Evolutionary conservation across 768 basidiomycete genomes (phyloP).

Genomic region (Tylopilus plumbeoviolaceoides): DNA sequence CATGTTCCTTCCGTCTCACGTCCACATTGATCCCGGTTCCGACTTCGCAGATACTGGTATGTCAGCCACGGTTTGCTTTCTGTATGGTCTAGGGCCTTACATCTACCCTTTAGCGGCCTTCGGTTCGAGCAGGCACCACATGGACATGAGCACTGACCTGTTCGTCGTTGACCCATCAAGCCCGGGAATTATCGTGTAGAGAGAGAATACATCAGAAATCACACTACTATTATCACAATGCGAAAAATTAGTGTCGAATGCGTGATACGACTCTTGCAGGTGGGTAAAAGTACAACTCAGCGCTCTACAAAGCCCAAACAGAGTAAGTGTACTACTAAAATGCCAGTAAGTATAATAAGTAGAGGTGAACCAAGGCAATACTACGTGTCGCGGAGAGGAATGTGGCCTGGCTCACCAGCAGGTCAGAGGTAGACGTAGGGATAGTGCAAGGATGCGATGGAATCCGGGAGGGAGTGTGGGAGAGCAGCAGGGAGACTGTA

Average conservation of each 20-base stretch:
- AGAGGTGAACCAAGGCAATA: conserved; percentile 16
- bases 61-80: conserved; percentile 11
- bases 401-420: conserved; percentile 10
- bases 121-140: conserved; percentile 85
- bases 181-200: conserved; percentile 5
- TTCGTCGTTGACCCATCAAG: background rate
- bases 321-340: conserved; percentile 32
- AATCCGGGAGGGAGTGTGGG: conserved; percentile 28
- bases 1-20: conserved; percentile 1
- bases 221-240: conserved; percentile 7
- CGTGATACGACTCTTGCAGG: conserved; percentile 23
- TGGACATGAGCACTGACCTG: conserved; percentile 41
- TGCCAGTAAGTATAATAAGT: conserved; percentile 30
- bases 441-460: conserved; percentile 10
- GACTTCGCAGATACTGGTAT: conserved; percentile 45
- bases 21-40: conserved; percentile 3
- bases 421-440: conserved; percentile 13
- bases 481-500: conserved; percentile 25
- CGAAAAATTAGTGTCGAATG: conserved; percentile 10
- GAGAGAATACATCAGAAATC: conserved; percentile 9
- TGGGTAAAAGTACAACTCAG: conserved; percentile 30
- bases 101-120: conserved; percentile 57
- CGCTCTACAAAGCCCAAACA: conserved; percentile 28
- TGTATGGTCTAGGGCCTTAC: background rate
- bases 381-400: conserved; percentile 12